These are phyloP conservation scores for Tricholomella constricta DNA, from an alignment of 768 basidiomycete genomes.

Conservation along the genomic window DNA sequence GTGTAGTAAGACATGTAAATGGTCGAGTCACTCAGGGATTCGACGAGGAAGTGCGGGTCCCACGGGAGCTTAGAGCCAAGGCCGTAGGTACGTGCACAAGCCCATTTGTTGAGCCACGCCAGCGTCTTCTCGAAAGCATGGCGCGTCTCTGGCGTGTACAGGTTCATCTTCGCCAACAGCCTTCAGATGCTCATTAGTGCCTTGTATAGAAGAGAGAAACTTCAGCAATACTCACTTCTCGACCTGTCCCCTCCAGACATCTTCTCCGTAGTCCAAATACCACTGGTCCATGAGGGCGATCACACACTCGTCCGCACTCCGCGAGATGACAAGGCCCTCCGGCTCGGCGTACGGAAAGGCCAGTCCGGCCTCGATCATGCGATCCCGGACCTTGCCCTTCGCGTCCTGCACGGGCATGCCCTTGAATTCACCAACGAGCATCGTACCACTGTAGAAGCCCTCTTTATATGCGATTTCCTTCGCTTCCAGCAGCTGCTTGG, in stretches of 20 bases:
- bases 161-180: constrained; percentile 82
- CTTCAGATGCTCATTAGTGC: constrained; percentile 41
- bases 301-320: constrained; percentile 96
- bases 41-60: constrained; percentile 96
- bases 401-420: constrained; percentile 89
- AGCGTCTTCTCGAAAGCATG: constrained; percentile 90
- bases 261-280: constrained; percentile 97
- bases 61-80: constrained; percentile 94
- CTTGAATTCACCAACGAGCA: constrained; percentile 90
- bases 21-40: constrained; percentile 95
- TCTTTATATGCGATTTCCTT: constrained; percentile 99
- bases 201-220: constrained; percentile 1
- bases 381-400: constrained; percentile 83
- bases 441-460: constrained; percentile 93
- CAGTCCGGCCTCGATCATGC: constrained; percentile 74
- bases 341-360: constrained; percentile 96
- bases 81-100: constrained; percentile 97
- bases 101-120: constrained; percentile 98
- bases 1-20: constrained; percentile 99
- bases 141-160: constrained; percentile 89
- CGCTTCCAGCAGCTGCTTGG: constrained; percentile 90
- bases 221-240: constrained; percentile 60
- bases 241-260: constrained; percentile 82
- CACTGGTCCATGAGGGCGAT: constrained; percentile 99
- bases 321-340: constrained; percentile 83